Conservation (phyloP, 257 asterid genomes). For the Ajuga chamaepitys region DNA sequence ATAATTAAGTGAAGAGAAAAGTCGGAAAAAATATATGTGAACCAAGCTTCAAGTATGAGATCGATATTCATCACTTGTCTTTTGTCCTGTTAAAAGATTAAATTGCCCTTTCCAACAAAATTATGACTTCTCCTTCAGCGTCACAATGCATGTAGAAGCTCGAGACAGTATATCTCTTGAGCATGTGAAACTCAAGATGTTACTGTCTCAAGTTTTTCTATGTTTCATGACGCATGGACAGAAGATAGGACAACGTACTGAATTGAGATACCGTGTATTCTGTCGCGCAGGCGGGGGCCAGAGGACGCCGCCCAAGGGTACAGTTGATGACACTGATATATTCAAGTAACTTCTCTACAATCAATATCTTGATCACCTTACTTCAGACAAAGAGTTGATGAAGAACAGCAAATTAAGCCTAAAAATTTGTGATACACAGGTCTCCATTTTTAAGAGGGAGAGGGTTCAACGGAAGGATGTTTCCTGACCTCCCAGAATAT, state of each 20-base stretch:
- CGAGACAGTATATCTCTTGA: too few relatives aligned
- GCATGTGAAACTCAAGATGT: too few relatives aligned
- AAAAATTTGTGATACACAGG: constrained; percentile 26
- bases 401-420: neutral
- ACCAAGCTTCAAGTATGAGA: constrained; percentile 16
- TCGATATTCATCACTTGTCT: too few relatives aligned
- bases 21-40: too few relatives aligned
- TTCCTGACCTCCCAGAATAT: constrained; percentile 40
- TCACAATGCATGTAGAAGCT: too few relatives aligned
- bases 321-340: constrained; percentile 28
- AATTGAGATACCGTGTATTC: neutral
- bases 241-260: neutral
- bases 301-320: constrained; percentile 21
- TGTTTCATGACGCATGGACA: too few relatives aligned
- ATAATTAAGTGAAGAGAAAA: too few relatives aligned
- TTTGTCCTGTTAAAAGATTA: too few relatives aligned
- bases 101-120: too few relatives aligned
- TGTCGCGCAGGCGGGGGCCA: constrained; percentile 23
- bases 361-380: neutral
- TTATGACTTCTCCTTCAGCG: too few relatives aligned
- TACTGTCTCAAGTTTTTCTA: too few relatives aligned
- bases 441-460: constrained; percentile 46
- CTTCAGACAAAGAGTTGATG: neutral
- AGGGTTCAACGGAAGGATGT: constrained; percentile 32
- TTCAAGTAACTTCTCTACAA: constrained; percentile 25